These are phyloP conservation scores for Tetrastigma voinierianum DNA, from an alignment of 164 flowering plant genomes.

Conservation along the genomic window DNA sequence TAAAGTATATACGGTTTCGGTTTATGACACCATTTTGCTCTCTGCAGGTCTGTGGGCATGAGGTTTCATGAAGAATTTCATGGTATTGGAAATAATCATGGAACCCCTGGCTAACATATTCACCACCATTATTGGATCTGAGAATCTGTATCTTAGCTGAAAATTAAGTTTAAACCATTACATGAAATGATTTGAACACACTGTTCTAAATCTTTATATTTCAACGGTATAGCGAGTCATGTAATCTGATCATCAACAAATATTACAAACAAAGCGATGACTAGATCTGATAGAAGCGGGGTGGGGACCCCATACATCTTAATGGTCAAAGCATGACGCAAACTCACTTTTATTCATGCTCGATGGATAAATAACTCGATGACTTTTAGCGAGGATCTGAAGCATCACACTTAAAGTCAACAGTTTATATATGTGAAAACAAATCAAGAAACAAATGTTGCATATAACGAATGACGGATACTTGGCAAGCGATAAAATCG, in stretches of 20 bases:
- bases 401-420: too few relatives aligned
- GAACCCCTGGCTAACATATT: neutral
- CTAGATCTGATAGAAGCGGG: too few relatives aligned
- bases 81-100: neutral
- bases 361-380: too few relatives aligned
- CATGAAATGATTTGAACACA: neutral
- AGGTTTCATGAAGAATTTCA: neutral
- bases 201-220: neutral
- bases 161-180: neutral
- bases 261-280: neutral
- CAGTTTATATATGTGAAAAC: too few relatives aligned
- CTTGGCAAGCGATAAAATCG: too few relatives aligned
- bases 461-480: too few relatives aligned
- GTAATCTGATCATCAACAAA: neutral
- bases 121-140: neutral
- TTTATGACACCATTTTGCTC: neutral
- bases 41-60: neutral
- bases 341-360: too few relatives aligned
- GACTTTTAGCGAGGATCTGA: too few relatives aligned
- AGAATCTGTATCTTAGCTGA: neutral
- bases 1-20: neutral
- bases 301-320: too few relatives aligned
- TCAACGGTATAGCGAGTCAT: neutral
- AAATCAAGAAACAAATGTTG: too few relatives aligned
- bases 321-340: too few relatives aligned